Conservation (phyloP, 192 early-diverging fungal genomes). For the Coemansia umbellata region DNA sequence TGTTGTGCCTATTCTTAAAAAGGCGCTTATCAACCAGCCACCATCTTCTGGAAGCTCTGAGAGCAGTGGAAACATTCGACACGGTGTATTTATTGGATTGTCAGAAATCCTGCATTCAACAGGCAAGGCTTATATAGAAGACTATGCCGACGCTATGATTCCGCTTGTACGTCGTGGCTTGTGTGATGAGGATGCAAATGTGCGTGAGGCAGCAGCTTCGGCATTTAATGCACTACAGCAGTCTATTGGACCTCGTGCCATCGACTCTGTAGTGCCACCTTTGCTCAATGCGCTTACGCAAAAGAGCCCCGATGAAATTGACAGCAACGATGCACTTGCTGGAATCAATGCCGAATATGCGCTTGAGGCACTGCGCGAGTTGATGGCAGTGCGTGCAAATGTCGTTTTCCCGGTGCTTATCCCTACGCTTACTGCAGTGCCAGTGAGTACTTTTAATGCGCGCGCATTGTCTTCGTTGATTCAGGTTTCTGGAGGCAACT, state of each 20-base stretch:
- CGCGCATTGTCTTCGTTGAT: conserved; percentile 85
- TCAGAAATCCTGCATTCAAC: conserved; percentile 87
- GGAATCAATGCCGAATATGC: conserved; percentile 59
- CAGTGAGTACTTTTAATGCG: conserved; percentile 90
- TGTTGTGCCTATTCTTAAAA: conserved; percentile 88
- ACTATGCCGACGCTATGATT: conserved; percentile 82
- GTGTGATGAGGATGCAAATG: conserved; percentile 76
- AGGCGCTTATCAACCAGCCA: conserved; percentile 54
- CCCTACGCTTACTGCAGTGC: conserved; percentile 84
- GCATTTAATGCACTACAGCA: conserved; percentile 95
- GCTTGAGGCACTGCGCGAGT: conserved; percentile 92
- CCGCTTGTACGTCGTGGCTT: conserved; percentile 81
- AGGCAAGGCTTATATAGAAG: conserved; percentile 71
- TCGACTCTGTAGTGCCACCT: conserved; percentile 90
- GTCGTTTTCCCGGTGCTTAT: conserved; percentile 98
- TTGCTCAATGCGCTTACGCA: conserved; percentile 74
- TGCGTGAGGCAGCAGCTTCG: conserved; percentile 88
- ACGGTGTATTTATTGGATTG: conserved; percentile 92
- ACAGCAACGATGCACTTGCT: neutral
- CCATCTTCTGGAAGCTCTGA: conserved; percentile 26
- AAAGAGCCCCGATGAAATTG: neutral
- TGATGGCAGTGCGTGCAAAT: conserved; percentile 95
- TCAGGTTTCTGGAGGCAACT: conserved; percentile 65
- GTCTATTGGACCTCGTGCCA: conserved; percentile 83
- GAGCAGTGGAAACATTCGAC: conserved; percentile 63